Conservation (phyloP, 225 moss, liverwort and hornwort genomes). For the Rhytidiadelphus loreus region DNA sequence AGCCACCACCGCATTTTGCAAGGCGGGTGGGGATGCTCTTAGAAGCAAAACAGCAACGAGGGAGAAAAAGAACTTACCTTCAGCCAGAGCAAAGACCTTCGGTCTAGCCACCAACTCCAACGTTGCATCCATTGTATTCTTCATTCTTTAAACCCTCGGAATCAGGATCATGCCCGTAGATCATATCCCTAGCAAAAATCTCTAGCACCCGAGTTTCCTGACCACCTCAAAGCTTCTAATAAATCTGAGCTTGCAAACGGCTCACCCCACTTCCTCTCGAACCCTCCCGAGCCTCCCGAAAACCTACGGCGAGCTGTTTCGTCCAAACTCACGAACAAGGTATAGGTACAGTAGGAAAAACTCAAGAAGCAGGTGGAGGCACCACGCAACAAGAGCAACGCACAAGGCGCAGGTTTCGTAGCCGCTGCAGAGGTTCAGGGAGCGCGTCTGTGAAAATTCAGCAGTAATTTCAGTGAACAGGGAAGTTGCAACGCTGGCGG, state of each 20-base stretch:
- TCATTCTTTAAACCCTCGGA: too few relatives aligned
- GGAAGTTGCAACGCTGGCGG: not conserved
- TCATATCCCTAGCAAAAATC: not conserved
- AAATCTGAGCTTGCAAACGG: not conserved
- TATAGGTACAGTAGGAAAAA: not conserved
- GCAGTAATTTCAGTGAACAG: not conserved
- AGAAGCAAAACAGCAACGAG: not conserved
- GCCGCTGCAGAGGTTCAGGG: not conserved
- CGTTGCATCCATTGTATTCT: not conserved
- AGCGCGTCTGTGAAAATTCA: not conserved
- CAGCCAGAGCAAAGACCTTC: fast-evolving
- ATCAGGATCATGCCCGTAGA: too few relatives aligned
- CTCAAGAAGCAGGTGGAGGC: not conserved
- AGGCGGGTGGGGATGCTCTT: too few relatives aligned
- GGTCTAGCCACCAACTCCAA: not conserved
- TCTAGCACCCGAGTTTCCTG: not conserved
- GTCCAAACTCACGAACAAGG: not conserved
- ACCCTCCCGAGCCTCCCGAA: not conserved
- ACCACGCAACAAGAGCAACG: not conserved
- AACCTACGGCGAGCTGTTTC: not conserved
- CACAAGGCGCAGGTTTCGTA: not conserved
- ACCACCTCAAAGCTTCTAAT: not conserved
- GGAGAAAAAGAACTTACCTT: not conserved
- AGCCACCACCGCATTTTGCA: too few relatives aligned
- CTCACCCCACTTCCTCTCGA: not conserved